These are phyloP conservation scores for Rusavskia elegans DNA, from an alignment of 495 filamentous ascomycete genomes.

Conservation along the genomic window DNA sequence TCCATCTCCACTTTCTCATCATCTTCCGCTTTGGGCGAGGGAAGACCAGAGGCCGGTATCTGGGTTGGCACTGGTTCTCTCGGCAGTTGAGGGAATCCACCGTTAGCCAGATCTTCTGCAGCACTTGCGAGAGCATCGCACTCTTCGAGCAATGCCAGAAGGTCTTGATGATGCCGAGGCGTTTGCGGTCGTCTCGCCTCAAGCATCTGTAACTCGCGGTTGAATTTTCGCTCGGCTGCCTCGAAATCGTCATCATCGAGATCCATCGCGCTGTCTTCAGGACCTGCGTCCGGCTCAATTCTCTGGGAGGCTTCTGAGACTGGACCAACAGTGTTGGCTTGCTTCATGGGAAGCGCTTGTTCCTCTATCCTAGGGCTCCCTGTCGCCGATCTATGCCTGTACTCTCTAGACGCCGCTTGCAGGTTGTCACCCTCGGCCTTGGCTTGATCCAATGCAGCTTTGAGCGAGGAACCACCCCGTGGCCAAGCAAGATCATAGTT, in stretches of 20 bases:
- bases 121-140: constrained; percentile 29
- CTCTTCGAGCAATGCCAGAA: constrained; percentile 27
- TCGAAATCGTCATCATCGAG: constrained; percentile 35
- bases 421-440: constrained; percentile 6
- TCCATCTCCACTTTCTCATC: constrained; percentile 8
- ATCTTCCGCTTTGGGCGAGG: constrained; percentile 9
- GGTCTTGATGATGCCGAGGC: constrained; percentile 27
- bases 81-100: constrained; percentile 12
- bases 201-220: constrained; percentile 28
- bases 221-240: constrained; percentile 30
- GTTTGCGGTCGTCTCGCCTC: constrained; percentile 29
- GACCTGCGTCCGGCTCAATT: no score
- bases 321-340: no score
- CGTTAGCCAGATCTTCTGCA: constrained; percentile 12
- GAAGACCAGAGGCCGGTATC: constrained; percentile 17
- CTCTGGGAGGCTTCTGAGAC: no score
- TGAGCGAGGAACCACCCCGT: neutral
- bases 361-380: no score
- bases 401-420: neutral
- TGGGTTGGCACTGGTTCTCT: constrained; percentile 13
- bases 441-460: constrained; percentile 4
- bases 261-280: constrained; percentile 11
- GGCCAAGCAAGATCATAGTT: neutral
- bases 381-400: no score
- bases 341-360: no score